Evolutionary conservation across 768 basidiomycete species (phyloP).

Genomic region (Hypholoma fasciculare): DNA sequence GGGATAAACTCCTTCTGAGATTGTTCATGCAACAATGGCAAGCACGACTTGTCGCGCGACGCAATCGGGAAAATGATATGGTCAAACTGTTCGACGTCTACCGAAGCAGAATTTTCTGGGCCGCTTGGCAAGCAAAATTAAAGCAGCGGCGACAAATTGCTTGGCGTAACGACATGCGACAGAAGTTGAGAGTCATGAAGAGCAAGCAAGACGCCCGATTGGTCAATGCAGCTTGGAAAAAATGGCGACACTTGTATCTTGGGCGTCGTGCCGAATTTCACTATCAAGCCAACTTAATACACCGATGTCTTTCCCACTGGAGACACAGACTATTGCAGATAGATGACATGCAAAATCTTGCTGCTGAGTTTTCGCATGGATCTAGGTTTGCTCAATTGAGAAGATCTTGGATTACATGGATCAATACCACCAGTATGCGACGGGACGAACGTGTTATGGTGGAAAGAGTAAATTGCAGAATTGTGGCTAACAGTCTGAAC

Average conservation of each 20-base stretch:
- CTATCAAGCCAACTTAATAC: constrained; percentile 43
- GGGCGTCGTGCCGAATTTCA: constrained; percentile 51
- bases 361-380: constrained; percentile 46
- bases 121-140: constrained; percentile 54
- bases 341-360: constrained; percentile 45
- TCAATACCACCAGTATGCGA: constrained; percentile 40
- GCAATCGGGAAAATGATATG: constrained; percentile 43
- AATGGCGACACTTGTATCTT: constrained; percentile 65
- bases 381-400: constrained; percentile 36
- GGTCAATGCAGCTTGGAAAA: constrained; percentile 57
- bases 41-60: constrained; percentile 32
- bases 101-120: constrained; percentile 40
- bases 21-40: constrained; percentile 65
- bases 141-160: constrained; percentile 55
- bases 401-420: constrained; percentile 62
- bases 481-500: constrained; percentile 47
- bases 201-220: constrained; percentile 55
- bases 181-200: constrained; percentile 63
- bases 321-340: constrained; percentile 39
- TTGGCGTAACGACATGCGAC: constrained; percentile 73
- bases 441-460: constrained; percentile 44
- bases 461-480: constrained; percentile 45
- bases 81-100: constrained; percentile 44
- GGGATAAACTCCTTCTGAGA: constrained; percentile 64
- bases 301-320: constrained; percentile 55